These are phyloP conservation scores for Teratosphaeria nubilosa DNA, from an alignment of 2,329 filamentous ascomycete genomes.

Conservation along the genomic window DNA sequence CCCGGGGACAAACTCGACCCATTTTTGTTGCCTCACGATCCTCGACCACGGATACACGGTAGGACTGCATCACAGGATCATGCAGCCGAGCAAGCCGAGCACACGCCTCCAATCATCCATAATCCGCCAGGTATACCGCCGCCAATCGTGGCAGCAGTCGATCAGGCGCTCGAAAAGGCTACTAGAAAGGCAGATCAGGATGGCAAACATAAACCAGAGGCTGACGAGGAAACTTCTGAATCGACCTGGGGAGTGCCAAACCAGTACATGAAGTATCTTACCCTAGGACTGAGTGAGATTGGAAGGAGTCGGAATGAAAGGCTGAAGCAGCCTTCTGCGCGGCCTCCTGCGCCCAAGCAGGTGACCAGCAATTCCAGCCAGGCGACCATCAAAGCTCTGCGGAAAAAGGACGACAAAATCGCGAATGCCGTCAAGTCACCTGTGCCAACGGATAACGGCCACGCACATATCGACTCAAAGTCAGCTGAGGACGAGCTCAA, in stretches of 20 bases:
- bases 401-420: background rate
- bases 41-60: constrained; percentile 20
- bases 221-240: constrained; percentile 7
- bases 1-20: background rate
- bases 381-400: constrained; percentile 9
- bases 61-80: constrained; percentile 18
- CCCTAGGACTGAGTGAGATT: constrained; percentile 33
- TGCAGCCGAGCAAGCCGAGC: constrained; percentile 5
- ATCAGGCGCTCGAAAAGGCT: constrained; percentile 34
- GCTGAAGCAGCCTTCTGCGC: background rate
- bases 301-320: constrained; percentile 12
- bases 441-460: background rate
- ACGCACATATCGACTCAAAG: constrained; percentile 20
- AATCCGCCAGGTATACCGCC: constrained; percentile 33
- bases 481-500: constrained; percentile 41
- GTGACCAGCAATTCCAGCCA: constrained; percentile 12
- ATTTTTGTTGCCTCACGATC: constrained; percentile 28
- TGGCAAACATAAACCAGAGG: background rate
- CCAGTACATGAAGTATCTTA: constrained; percentile 42
- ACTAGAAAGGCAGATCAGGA: constrained; percentile 27
- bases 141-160: constrained; percentile 34
- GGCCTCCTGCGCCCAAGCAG: constrained; percentile 11
- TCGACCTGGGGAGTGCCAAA: constrained; percentile 35
- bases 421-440: background rate
- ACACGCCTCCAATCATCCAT: constrained; percentile 2